These are phyloP conservation scores for Pisolithus marmoratus DNA, from an alignment of 768 basidiomycete species.

Conservation along the genomic window DNA sequence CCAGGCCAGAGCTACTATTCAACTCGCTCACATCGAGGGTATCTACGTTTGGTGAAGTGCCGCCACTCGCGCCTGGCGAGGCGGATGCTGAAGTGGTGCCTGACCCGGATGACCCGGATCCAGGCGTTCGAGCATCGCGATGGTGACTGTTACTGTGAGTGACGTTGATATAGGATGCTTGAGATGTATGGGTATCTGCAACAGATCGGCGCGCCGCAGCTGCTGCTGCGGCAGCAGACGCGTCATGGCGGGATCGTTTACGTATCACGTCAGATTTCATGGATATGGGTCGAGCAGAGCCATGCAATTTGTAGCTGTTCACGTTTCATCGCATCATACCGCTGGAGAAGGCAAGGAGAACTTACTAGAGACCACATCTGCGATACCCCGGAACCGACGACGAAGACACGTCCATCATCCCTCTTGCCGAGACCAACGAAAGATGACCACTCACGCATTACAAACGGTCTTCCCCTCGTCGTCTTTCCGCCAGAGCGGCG, in stretches of 20 bases:
- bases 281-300: constrained; percentile 78
- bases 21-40: too few relatives aligned
- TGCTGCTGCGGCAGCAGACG: constrained; percentile 51
- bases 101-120: too few relatives aligned
- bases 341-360: constrained; percentile 6
- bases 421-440: constrained; percentile 3
- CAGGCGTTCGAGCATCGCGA: too few relatives aligned
- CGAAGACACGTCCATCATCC: too few relatives aligned
- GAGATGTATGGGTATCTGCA: constrained; percentile 11
- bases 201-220: constrained; percentile 57
- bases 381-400: too few relatives aligned
- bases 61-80: constrained; percentile 68
- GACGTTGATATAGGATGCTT: too few relatives aligned
- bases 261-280: constrained; percentile 92
- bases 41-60: constrained; percentile 60
- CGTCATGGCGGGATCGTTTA: constrained; percentile 79
- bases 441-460: constrained; percentile 62
- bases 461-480: constrained; percentile 89
- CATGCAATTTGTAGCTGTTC: constrained; percentile 71
- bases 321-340: constrained; percentile 6
- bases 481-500: constrained; percentile 86
- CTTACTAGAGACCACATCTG: constrained; percentile 76
- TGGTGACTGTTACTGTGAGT: too few relatives aligned
- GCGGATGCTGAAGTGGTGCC: constrained; percentile 40
- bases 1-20: too few relatives aligned